Evolutionary conservation across 73 alveolate species (phyloP), one percentile per base, ranked within the genome.

Genomic region (Paramecium biaurelia): DNA sequence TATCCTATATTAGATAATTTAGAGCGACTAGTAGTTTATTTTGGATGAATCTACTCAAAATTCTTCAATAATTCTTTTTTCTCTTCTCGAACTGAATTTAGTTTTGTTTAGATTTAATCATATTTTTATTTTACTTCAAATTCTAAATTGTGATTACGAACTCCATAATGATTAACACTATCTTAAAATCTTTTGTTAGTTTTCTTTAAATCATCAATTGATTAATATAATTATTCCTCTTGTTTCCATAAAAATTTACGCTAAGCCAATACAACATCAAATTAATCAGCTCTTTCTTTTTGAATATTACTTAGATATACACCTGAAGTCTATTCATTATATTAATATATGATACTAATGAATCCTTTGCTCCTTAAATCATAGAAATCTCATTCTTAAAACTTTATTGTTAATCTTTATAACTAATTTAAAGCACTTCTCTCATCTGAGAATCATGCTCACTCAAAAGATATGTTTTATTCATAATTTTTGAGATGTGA

Each of bases 101-200:
- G 9, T 20, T 23, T 79, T 5, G 42, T 24, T 79, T 79, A 14
- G 7, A 79, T 45, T 79, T 43, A n/a, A 20, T 79, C 90, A 47
- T 37, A 79, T 18, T 79, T 45, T 12, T 38, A 11, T 23, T 79
- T 79, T 7, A 79, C 74, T 79, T 38, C 72, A 14, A 37, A 7
- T 79, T 42, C 90, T 37, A 79, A 24, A 42, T 79, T 45, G 7
- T 26, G 14, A 45, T 79, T 79, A 10, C 45, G 10, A 24, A 79
- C 43, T 10, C 72, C 72, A 79, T 79, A 79, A 42, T 79, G 72
- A 24, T 18, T 2, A 43, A 43, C 47, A 79, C 90, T 79, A 23
- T 79, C 90, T 41, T 79, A 30, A 79, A 23, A 79, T 47, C 90
- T 41, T 47, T 79, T 43, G 26, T 79, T 79, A 5, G 90, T 43